A percentile compares a stretch with the other conserved stretches of the same genome.
These are phyloP conservation scores for Ophiocordyceps camponoti-leonardi DNA, from an alignment of 2,329 filamentous ascomycete species.

Conservation along the genomic window DNA sequence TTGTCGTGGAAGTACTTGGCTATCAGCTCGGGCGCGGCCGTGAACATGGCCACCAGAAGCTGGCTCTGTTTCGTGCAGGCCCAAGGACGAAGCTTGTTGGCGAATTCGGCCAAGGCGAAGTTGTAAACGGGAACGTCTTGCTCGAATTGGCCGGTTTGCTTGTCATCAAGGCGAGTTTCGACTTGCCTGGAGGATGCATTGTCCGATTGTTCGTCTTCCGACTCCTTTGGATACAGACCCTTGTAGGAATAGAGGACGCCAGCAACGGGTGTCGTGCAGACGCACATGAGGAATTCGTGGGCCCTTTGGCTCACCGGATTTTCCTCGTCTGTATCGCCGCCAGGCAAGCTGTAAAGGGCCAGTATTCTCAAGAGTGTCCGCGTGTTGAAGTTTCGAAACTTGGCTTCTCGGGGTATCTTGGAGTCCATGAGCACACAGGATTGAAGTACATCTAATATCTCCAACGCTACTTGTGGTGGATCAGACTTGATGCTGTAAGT, in stretches of 20 bases:
- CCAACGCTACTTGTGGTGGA: conserved; percentile 53
- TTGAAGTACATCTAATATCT: conserved; percentile 57
- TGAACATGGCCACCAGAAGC: conserved; percentile 65
- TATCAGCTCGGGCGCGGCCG: conserved; percentile 66
- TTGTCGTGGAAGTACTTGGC: conserved; percentile 76
- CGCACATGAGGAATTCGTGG: conserved; percentile 57
- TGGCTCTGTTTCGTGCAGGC: conserved; percentile 67
- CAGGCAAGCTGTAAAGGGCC: conserved; percentile 48
- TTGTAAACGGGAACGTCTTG: conserved; percentile 62
- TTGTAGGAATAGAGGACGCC: conserved; percentile 62
- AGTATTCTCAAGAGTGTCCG: conserved; percentile 57
- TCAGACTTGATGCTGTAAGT: conserved; percentile 67
- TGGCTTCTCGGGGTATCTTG: conserved; percentile 54
- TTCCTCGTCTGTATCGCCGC: conserved; percentile 19
- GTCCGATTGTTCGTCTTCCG: conserved; percentile 27
- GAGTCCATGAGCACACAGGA: conserved; percentile 58
- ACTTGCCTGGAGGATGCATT: conserved; percentile 9
- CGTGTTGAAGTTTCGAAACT: conserved; percentile 60
- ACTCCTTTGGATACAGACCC: conserved; percentile 70
- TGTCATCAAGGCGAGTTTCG: conserved; percentile 29
- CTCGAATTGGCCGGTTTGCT: conserved; percentile 51
- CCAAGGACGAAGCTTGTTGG: conserved; percentile 67
- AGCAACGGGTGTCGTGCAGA: conserved; percentile 56
- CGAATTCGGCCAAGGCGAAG: conserved; percentile 59
- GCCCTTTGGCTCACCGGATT: conserved; percentile 46